A percentile compares a stretch with the other conserved stretches of the same genome.
Conservation (phyloP, 768 basidiomycete genomes). For the Trametopsis cervina region DNA sequence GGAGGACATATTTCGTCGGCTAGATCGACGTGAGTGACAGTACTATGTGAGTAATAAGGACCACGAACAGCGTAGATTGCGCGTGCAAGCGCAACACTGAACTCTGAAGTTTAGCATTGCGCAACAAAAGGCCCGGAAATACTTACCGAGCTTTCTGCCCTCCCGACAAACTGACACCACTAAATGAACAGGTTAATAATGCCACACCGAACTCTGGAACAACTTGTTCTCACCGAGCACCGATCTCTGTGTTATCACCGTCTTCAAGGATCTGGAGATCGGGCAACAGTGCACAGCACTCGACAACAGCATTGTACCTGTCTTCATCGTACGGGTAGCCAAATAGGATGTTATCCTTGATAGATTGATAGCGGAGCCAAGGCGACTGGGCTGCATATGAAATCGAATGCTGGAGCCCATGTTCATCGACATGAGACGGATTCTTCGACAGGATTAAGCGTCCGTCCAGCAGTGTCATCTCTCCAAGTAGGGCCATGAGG, state of each 20-base stretch:
- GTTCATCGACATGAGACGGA: constrained; percentile 45
- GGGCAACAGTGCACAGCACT: constrained; percentile 27
- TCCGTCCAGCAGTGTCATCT: constrained; percentile 53
- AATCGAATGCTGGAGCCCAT: constrained; percentile 47
- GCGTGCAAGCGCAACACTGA: constrained; percentile 72
- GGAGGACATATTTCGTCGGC: constrained; percentile 41
- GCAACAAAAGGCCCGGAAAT: not conserved
- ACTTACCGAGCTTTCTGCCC: constrained; percentile 74
- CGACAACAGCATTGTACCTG: constrained; percentile 34
- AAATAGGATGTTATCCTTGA: constrained; percentile 46
- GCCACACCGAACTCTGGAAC: constrained; percentile 22
- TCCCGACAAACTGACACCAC: constrained; percentile 28
- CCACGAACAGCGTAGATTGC: constrained; percentile 66
- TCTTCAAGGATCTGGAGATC: constrained; percentile 26
- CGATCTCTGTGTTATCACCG: constrained; percentile 29
- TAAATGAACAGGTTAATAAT: not conserved
- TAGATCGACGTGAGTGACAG: constrained; percentile 1
- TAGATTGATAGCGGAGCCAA: constrained; percentile 36
- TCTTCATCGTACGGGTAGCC: constrained; percentile 37
- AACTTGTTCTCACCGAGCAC: constrained; percentile 30
- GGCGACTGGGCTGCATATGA: constrained; percentile 44
- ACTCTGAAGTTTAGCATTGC: not conserved
- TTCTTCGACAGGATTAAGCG: constrained; percentile 61
- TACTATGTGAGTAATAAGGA: not conserved
- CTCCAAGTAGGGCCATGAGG: constrained; percentile 65